Conservation (phyloP, 2,329 filamentous ascomycete species). For the Ceratocystis albifundus region DNA sequence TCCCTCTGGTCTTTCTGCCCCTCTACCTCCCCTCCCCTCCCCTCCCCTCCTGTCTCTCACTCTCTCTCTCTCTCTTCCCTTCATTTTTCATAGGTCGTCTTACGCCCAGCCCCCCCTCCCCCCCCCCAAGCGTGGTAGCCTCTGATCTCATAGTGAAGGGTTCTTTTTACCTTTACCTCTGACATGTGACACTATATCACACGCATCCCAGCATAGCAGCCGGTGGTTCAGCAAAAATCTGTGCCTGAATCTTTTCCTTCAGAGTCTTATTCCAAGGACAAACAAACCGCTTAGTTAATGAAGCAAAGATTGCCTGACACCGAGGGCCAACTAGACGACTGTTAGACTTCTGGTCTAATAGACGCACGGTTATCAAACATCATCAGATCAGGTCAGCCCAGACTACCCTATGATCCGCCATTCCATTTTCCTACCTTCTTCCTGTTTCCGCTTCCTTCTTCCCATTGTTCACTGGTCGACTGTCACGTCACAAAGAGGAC, state of each 20-base stretch:
- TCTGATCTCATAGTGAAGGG: background rate
- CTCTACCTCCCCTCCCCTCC: no score
- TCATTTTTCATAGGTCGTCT: no score
- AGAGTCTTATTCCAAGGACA: background rate
- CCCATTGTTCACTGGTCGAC: background rate
- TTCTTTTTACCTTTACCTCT: background rate
- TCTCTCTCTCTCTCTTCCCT: background rate
- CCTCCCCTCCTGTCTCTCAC: no score
- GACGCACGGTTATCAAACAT: background rate
- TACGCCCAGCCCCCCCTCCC: background rate
- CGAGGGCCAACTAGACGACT: background rate
- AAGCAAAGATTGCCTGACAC: no score
- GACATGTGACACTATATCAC: background rate
- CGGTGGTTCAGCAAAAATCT: background rate
- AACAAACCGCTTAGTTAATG: background rate
- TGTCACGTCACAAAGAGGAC: background rate
- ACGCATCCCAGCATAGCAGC: background rate
- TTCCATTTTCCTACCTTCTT: background rate
- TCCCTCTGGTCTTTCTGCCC: background rate
- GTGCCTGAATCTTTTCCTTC: background rate
- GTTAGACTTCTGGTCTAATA: background rate
- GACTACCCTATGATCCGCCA: background rate
- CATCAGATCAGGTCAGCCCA: background rate
- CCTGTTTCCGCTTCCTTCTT: background rate
- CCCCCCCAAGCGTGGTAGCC: no score